Evolutionary conservation across 192 early-diverging fungal species (phyloP).

Genomic region (Coemansia sp.): DNA sequence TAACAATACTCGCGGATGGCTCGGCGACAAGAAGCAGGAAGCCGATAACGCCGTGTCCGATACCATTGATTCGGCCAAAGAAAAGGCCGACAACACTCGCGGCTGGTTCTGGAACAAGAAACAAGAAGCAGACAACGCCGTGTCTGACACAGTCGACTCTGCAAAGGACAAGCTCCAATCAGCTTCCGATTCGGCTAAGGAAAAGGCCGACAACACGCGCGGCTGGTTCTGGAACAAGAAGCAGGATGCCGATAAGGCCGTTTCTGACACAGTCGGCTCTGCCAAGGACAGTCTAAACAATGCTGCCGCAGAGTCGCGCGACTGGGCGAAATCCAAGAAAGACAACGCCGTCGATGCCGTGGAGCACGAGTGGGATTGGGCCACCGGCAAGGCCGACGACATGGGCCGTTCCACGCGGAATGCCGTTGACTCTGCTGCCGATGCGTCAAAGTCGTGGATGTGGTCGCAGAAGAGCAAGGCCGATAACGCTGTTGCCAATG

Average conservation of each 20-base stretch:
- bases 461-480: constrained; percentile 18
- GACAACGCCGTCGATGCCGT: constrained; percentile 1
- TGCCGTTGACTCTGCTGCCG: constrained; percentile 5
- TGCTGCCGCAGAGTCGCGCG: constrained; percentile 11
- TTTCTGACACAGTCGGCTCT: neutral
- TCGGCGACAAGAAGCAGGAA: constrained; percentile 29
- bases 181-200: constrained; percentile 5
- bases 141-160: neutral
- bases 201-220: constrained; percentile 20
- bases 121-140: constrained; percentile 11
- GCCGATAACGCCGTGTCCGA: constrained; percentile 11
- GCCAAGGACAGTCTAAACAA: constrained; percentile 20
- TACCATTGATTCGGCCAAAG: constrained; percentile 8
- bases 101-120: constrained; percentile 24
- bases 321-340: constrained; percentile 21
- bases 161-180: neutral
- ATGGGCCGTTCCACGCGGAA: constrained; percentile 5
- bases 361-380: constrained; percentile 23
- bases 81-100: constrained; percentile 3
- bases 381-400: constrained; percentile 13
- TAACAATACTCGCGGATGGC: constrained; percentile 22
- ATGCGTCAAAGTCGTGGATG: constrained; percentile 22
- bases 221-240: constrained; percentile 43
- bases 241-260: constrained; percentile 12
- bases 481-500: constrained; percentile 18